phyloP scores from a whole-genome alignment of 2,329 filamentous ascomycete species.

The Periconia digitata region DNA sequence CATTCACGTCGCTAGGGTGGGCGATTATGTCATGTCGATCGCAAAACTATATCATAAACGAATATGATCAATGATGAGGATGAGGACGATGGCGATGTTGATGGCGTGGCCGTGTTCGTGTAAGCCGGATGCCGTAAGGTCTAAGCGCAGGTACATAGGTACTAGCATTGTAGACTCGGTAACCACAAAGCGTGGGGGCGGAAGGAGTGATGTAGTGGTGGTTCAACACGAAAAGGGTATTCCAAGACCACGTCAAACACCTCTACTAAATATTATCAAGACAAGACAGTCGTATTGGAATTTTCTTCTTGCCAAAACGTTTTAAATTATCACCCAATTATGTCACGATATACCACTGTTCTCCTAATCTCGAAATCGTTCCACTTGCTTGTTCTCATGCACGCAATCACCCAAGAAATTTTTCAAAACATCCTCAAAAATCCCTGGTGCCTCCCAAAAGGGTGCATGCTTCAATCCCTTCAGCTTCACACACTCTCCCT shows the following conservation, averaged over 20 bases:
- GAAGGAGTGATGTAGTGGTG: not conserved
- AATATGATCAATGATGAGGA: not conserved
- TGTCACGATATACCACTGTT: too few species aligned
- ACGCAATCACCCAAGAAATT: slow-evolving; percentile 20
- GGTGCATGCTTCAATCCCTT: slow-evolving; percentile 31
- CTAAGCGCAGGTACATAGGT: too few species aligned
- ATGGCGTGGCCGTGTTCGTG: not conserved
- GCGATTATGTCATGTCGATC: not conserved
- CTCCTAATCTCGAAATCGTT: too few species aligned
- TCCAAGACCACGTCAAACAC: too few species aligned
- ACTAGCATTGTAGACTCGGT: too few species aligned
- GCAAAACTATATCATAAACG: not conserved
- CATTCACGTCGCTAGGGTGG: not conserved
- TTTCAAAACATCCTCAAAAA: slow-evolving; percentile 17
- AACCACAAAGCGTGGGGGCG: not conserved
- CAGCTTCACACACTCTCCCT: slow-evolving; percentile 25
- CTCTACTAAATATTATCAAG: too few species aligned
- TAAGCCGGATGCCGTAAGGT: too few species aligned
- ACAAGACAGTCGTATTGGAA: too few species aligned
- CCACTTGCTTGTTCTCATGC: too few species aligned
- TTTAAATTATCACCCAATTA: too few species aligned
- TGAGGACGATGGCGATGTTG: not conserved
- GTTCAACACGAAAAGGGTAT: too few species aligned
- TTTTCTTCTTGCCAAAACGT: too few species aligned
- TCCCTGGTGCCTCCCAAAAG: slow-evolving; percentile 31